Evolutionary conservation across 306 rosid species (phyloP), one percentile per base, ranked within the genome.

Genomic region (Begonia masoniana): DNA sequence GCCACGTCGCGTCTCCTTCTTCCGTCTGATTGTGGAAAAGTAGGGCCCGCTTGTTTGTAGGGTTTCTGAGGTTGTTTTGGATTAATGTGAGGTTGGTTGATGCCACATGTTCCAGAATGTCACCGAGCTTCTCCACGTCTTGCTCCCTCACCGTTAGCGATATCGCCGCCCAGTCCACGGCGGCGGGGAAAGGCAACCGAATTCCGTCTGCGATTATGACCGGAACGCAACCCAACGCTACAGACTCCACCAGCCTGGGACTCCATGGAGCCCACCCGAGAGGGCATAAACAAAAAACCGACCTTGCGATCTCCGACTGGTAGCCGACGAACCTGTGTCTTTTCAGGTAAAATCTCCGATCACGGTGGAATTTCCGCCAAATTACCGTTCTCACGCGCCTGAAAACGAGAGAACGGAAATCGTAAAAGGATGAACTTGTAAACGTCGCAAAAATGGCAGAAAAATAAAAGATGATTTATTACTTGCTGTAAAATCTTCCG

Each of bases 231-330:
- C 99, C 99, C 57, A 92, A 56, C 0, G 70, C 96, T 0, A 86
- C 82, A 0, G 99, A 92, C 47, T 92, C 99, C 0, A 86, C 95
- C 3, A 92, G 77, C 10, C 99, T 74, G 0, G 99, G 99, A 39
- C 99, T 92, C 99, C 99, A 92, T 1, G 99, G 99, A 59, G 99
- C 99, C 99, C 99, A 92, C 56, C 99, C 99, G 15, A 86, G 45
- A 0, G 99, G 99, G 7, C 99, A 92, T 5, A 92, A 41, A 19
- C 99, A 92, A 57, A 92, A 92, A 0, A 74, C 74, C 0, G 99
- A 92, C 62, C 96, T 85, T 1, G 68, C 85, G 1, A 92, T 86
- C 55, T 92, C 99, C 4, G 80, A 73, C 74, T 86, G 96, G 78
- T 92, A 92, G 60, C 99, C 96, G 64, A 77, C 61, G 13, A 81